These are phyloP conservation scores for Colletotrichum paranaense DNA, from an alignment of 2,329 filamentous ascomycete genomes.

Conservation along the genomic window DNA sequence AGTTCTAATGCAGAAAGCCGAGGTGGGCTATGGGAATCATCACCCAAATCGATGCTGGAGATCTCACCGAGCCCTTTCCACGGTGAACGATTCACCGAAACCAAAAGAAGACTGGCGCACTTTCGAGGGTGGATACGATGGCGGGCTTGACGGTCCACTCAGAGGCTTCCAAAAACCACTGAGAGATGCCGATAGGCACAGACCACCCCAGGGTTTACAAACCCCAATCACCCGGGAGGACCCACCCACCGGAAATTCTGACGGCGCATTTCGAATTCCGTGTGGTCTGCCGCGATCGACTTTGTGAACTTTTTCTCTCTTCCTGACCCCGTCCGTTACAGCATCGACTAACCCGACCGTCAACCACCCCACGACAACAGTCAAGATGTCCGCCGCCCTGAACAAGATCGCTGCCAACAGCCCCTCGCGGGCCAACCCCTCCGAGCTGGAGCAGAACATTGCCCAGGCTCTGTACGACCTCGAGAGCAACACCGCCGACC, in stretches of 20 bases:
- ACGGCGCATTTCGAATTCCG: neutral
- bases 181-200: neutral
- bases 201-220: constrained; percentile 37
- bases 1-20: neutral
- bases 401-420: constrained; percentile 99
- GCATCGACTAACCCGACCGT: constrained; percentile 33
- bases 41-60: neutral
- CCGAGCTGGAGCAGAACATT: constrained; percentile 97
- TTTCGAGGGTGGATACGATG: rapidly evolving
- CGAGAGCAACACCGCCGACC: constrained; percentile 98
- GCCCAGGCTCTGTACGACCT: constrained; percentile 98
- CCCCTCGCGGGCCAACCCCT: constrained; percentile 94
- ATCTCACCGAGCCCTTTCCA: neutral
- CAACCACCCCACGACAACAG: constrained; percentile 46
- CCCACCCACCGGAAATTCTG: constrained; percentile 5
- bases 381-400: constrained; percentile 77
- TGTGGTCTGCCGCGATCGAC: neutral
- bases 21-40: neutral
- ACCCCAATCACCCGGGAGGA: constrained; percentile 36
- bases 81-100: neutral
- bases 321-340: constrained; percentile 30
- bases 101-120: neutral
- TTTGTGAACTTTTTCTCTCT: neutral
- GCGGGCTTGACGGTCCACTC: neutral
- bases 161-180: neutral